phyloP scores from a whole-genome alignment of 345 rosid genomes.

The Syzygium aqueum region DNA sequence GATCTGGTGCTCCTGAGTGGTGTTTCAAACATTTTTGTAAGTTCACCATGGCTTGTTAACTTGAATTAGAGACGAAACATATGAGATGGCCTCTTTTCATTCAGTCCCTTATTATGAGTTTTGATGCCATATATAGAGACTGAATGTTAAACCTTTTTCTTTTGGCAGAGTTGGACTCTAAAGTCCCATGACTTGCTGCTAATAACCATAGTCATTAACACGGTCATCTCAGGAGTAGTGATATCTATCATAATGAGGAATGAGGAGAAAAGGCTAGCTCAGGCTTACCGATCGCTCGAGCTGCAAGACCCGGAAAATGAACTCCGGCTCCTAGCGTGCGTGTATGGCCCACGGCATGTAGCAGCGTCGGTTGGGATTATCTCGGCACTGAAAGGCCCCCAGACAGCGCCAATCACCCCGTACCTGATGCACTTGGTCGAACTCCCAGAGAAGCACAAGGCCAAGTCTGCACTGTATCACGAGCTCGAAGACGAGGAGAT shows the following conservation, averaged over 20 bases:
- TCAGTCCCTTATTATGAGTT: not conserved
- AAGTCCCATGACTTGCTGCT: slow-evolving; percentile 38
- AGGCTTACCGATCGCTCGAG: slow-evolving; percentile 36
- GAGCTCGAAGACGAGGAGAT: slow-evolving; percentile 40
- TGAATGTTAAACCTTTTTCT: not conserved
- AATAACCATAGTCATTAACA: slow-evolving; percentile 43
- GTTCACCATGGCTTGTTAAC: not conserved
- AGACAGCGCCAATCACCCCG: slow-evolving; percentile 29
- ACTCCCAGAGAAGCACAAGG: slow-evolving; percentile 44
- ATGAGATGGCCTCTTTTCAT: not conserved
- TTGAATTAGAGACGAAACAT: not conserved
- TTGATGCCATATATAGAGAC: not conserved
- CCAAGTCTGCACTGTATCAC: slow-evolving; percentile 42
- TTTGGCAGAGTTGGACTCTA: slow-evolving; percentile 23
- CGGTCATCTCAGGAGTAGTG: slow-evolving; percentile 46
- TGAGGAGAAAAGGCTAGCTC: slow-evolving; percentile 29
- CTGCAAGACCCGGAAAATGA: slow-evolving; percentile 36
- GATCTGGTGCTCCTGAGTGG: slow-evolving; percentile 45
- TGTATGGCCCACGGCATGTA: slow-evolving; percentile 66
- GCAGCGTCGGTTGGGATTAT: slow-evolving; percentile 41
- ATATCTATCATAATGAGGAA: slow-evolving; percentile 30
- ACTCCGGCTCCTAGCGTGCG: slow-evolving; percentile 59
- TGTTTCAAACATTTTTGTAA: slow-evolving; percentile 10
- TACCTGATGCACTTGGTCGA: slow-evolving; percentile 73
- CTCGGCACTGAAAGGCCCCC: slow-evolving; percentile 42